Evolutionary conservation across 2,329 filamentous ascomycete species (phyloP), one percentile per base, ranked within the genome.

Genomic region (Hypoxylon sp.): DNA sequence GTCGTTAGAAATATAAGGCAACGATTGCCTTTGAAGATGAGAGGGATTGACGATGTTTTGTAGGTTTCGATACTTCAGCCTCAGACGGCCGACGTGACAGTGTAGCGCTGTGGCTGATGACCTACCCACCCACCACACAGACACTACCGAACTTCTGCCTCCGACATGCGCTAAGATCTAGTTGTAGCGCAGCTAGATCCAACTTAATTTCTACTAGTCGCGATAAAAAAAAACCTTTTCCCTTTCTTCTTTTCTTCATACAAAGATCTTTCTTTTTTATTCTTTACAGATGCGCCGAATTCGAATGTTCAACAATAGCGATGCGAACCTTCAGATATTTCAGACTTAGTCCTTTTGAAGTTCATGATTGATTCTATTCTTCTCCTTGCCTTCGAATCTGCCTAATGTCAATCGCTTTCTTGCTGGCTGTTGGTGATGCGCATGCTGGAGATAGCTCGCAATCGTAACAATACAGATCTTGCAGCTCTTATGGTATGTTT

Each of bases 401-500:
- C n/a, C n/a, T n/a, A n/a, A n/a, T n/a, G n/a, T n/a, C n/a, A n/a
- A n/a, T n/a, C n/a, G n/a, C n/a, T n/a, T n/a, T n/a, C n/a, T n/a
- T n/a, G n/a, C n/a, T n/a, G 11, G 15, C 11, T 34, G 20, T 9
- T 31, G n/a, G 16, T 2, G 9, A 30, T 23, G 4, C n/a, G 12
- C 13, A 12, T n/a, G n/a, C n/a, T n/a, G n/a, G n/a, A n/a, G n/a
- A 12, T 42, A 16, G 5, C 9, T 20, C 2, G 11, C 20, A 2
- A 13, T 16, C 15, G 20, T 23, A 7, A 5, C 15, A 34, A 29
- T 26, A 12, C 30, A 19, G n/a, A 36, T 21, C 13, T 37, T 12
- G 9, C 20, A 35, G 38, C 48, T 47, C 26, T 34, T 27, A 35
- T 55, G 59, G 59, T 66, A 65, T 38, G 61, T 61, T n/a, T 30